phyloP scores from a whole-genome alignment of 495 filamentous ascomycete species.

The Aspergillus wentii region DNA sequence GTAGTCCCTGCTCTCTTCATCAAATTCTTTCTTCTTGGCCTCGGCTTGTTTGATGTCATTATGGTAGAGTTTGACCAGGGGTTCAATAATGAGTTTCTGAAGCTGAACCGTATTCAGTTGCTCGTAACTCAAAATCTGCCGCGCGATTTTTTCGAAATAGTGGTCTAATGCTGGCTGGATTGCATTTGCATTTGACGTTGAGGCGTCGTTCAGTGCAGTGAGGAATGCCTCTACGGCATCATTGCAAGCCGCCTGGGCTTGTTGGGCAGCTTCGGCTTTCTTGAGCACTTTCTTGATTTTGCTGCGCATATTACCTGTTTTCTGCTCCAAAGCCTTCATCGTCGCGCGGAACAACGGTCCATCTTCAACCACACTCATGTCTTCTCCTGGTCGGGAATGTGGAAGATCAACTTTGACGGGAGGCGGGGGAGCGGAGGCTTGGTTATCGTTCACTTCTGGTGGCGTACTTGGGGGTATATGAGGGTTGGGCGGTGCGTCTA shows the following conservation, averaged over 20 bases:
- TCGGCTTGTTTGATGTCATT: conserved; percentile 98
- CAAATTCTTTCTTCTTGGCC: conserved; percentile 94
- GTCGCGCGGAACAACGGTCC: conserved; percentile 94
- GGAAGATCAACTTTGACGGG: conserved; percentile 82
- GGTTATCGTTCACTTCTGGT: conserved; percentile 40
- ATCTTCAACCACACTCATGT: conserved; percentile 83
- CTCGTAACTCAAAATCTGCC: conserved; percentile 85
- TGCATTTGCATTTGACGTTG: conserved; percentile 86
- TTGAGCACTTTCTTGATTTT: conserved; percentile 96
- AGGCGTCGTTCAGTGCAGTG: conserved; percentile 82
- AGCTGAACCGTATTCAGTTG: conserved; percentile 76
- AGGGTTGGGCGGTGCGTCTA: conserved; percentile 44
- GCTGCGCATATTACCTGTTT: conserved; percentile 87
- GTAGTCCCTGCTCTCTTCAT: conserved; percentile 97
- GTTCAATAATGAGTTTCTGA: conserved; percentile 90
- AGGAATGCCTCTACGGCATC: conserved; percentile 78
- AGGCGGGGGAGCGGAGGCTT: conserved; percentile 39
- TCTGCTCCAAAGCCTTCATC: conserved; percentile 94
- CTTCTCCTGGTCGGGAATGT: conserved; percentile 80
- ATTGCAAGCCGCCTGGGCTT: conserved; percentile 77
- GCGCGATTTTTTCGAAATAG: conserved; percentile 95
- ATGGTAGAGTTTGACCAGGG: conserved; percentile 84
- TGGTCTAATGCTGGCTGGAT: conserved; percentile 95
- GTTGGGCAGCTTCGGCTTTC: conserved; percentile 79
- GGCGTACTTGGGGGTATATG: conserved; percentile 63